These are phyloP conservation scores for Simmondsia chinensis DNA, from an alignment of 148 eudicot species.

Conservation along the genomic window DNA sequence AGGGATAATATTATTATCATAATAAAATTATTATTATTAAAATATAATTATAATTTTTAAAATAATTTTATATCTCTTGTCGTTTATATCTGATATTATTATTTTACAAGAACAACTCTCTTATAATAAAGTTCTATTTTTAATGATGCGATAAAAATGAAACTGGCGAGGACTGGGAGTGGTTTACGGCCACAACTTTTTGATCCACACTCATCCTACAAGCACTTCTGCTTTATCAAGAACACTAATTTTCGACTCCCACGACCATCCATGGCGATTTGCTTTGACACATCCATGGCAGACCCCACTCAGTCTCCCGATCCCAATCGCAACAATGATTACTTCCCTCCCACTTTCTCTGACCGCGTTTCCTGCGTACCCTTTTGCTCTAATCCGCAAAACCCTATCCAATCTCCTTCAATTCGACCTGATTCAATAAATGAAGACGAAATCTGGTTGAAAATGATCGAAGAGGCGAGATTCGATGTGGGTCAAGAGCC, in stretches of 20 bases:
- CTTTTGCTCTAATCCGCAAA: conserved; percentile 16
- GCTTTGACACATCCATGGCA: conserved; percentile 35
- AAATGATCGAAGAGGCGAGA: conserved; percentile 47
- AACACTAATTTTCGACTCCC: background rate
- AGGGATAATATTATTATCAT: too few relatives aligned
- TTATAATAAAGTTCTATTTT: too few relatives aligned
- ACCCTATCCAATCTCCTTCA: conserved; percentile 1
- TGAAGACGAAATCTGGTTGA: conserved; percentile 44
- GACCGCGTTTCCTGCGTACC: conserved; percentile 25
- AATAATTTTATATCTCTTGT: too few relatives aligned
- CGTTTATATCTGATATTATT: too few relatives aligned
- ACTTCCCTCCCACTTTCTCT: conserved; percentile 19
- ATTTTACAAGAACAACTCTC: too few relatives aligned
- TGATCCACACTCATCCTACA: too few relatives aligned
- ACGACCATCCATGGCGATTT: conserved; percentile 44
- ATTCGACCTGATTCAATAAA: background rate
- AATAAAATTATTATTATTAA: too few relatives aligned
- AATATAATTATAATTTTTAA: too few relatives aligned
- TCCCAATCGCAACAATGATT: conserved; percentile 19
- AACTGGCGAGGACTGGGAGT: background rate
- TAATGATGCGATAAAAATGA: too few relatives aligned
- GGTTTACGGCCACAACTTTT: background rate
- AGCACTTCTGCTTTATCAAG: too few relatives aligned
- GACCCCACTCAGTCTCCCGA: conserved; percentile 23
- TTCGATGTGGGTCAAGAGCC: conserved; percentile 58